Evolutionary conservation across 495 filamentous ascomycete genomes (phyloP).

Genomic region (Aspergillus hancockii): DNA sequence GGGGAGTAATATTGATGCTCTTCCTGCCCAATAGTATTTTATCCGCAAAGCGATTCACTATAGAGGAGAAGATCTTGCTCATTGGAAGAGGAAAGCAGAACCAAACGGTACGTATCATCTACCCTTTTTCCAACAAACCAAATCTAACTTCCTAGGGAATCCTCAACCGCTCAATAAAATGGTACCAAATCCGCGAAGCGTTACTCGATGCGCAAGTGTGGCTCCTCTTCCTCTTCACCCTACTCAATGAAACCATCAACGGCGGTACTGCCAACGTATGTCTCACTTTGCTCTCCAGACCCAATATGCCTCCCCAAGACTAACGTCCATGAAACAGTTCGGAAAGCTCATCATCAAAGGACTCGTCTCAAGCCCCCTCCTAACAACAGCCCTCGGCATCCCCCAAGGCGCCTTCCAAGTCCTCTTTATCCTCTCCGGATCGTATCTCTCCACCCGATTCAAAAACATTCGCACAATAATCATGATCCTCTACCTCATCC

Average conservation of each 20-base stretch:
- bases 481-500: slow-evolving; percentile 38
- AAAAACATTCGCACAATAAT: slow-evolving; percentile 35
- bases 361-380: slow-evolving; percentile 28
- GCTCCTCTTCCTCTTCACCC: slow-evolving; percentile 36
- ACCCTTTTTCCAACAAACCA: not conserved
- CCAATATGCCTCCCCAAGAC: not conserved
- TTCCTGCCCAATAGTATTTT: slow-evolving; percentile 41
- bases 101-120: slow-evolving; percentile 21
- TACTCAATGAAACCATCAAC: slow-evolving; percentile 42
- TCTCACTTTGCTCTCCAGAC: not conserved
- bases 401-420: slow-evolving; percentile 43
- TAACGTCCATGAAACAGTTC: slow-evolving; percentile 20
- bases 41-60: slow-evolving; percentile 36
- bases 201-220: slow-evolving; percentile 43
- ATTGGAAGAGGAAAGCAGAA: slow-evolving; percentile 39
- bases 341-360: slow-evolving; percentile 44
- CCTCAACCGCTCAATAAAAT: slow-evolving; percentile 43
- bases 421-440: slow-evolving; percentile 35
- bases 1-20: slow-evolving; percentile 39
- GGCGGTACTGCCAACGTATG: slow-evolving; percentile 33
- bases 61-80: slow-evolving; percentile 42
- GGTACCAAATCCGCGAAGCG: slow-evolving; percentile 48
- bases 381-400: slow-evolving; percentile 37
- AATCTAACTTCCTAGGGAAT: slow-evolving; percentile 24
- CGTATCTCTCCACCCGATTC: slow-evolving; percentile 34